Conservation (phyloP, 176 grass and related monocot genomes). For the Elymus sibiricus region DNA sequence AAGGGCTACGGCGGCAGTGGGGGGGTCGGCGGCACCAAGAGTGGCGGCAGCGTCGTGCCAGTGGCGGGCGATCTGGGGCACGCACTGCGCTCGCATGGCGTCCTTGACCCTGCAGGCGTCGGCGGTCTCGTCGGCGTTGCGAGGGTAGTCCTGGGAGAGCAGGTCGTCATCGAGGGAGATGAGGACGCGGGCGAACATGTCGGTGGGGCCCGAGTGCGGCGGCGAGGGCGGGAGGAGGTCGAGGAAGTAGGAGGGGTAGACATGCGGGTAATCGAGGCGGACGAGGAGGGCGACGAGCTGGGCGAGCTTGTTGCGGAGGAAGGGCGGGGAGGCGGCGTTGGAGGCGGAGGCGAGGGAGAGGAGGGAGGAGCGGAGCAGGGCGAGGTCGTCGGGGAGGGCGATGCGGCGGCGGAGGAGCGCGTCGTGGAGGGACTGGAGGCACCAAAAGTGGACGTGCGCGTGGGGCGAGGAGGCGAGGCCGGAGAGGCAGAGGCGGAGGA, state of each 20-base stretch:
- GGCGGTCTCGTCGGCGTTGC: slow-evolving; percentile 42
- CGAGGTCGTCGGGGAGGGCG: slow-evolving; percentile 42
- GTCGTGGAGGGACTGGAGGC: slow-evolving; percentile 80
- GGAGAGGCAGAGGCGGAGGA: slow-evolving; percentile 81
- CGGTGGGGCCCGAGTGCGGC: slow-evolving; percentile 43
- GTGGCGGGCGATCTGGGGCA: slow-evolving; percentile 85
- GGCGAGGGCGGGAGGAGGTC: slow-evolving; percentile 53
- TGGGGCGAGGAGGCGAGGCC: slow-evolving; percentile 60
- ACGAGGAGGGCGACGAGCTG: slow-evolving; percentile 78
- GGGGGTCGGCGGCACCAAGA: slow-evolving; percentile 50
- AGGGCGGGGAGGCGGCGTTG: slow-evolving; percentile 53
- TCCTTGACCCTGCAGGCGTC: slow-evolving; percentile 84
- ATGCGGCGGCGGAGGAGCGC: slow-evolving; percentile 56
- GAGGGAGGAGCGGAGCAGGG: slow-evolving; percentile 68
- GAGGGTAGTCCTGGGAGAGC: slow-evolving; percentile 87
- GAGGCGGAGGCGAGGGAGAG: slow-evolving; percentile 57
- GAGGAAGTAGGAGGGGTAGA: slow-evolving; percentile 64
- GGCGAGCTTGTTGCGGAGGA: slow-evolving; percentile 86
- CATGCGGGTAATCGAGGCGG: slow-evolving; percentile 72
- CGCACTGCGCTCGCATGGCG: slow-evolving; percentile 85
- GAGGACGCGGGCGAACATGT: slow-evolving; percentile 93
- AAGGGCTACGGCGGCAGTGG: slow-evolving; percentile 48
- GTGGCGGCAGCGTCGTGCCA: slow-evolving; percentile 63
- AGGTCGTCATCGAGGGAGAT: slow-evolving; percentile 77
- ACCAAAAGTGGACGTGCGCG: slow-evolving; percentile 85